Percentiles rank a stretch among this genome's conserved stretches.
These are phyloP conservation scores for Chlorella sp. DNA, from an alignment of 139 green algal genomes.

Conservation along the genomic window DNA sequence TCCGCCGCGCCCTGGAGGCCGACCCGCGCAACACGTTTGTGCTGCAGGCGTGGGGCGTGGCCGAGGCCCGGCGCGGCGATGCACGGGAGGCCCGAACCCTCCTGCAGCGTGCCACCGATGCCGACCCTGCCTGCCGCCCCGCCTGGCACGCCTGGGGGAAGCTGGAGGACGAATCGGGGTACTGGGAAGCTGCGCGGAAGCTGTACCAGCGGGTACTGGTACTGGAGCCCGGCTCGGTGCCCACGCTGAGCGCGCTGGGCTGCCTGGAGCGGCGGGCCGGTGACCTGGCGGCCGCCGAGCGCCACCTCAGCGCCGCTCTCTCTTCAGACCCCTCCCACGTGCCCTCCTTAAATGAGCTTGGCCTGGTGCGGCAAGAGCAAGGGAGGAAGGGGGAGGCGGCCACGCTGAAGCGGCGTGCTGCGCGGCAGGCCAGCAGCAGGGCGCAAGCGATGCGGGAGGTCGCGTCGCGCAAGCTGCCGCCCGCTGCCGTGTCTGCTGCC, in stretches of 20 bases:
- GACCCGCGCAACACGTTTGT: constrained; percentile 66
- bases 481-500: background rate
- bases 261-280: constrained; percentile 51
- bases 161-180: constrained; percentile 53
- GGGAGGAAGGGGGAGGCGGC: background rate
- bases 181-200: constrained; percentile 43
- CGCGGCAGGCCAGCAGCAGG: background rate
- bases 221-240: constrained; percentile 40
- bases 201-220: constrained; percentile 51
- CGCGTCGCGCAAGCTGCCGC: background rate
- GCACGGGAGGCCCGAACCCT: constrained; percentile 29
- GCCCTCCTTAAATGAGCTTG: constrained; percentile 53
- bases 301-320: constrained; percentile 50
- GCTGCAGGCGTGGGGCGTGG: constrained; percentile 63
- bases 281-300: constrained; percentile 34
- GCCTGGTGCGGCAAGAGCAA: constrained; percentile 35
- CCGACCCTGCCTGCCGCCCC: constrained; percentile 37
- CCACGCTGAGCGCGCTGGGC: constrained; percentile 38
- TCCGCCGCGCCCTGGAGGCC: constrained; percentile 51
- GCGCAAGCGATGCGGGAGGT: background rate
- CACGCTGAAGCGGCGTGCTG: background rate
- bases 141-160: constrained; percentile 56
- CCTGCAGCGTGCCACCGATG: constrained; percentile 36
- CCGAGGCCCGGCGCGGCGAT: constrained; percentile 40
- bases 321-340: constrained; percentile 35